phyloP scores from a whole-genome alignment of 257 asterid genomes.

The Solanum phureja region DNA sequence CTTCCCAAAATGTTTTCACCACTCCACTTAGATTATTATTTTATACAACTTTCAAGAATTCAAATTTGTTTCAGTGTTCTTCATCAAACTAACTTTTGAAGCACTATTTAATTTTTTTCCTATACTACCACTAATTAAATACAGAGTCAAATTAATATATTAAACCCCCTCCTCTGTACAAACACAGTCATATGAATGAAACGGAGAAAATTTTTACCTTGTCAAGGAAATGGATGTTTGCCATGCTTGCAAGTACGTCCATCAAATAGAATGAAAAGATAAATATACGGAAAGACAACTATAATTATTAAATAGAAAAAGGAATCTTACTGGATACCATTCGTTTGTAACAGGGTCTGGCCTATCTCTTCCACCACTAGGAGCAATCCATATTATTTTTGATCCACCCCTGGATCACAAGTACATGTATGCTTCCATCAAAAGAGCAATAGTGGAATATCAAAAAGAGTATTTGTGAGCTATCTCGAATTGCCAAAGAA shows the following conservation, averaged over 20 bases:
- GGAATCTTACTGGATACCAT: conserved; percentile 71
- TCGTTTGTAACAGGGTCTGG: conserved; percentile 80
- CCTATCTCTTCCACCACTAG: conserved; percentile 99
- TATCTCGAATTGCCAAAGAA: neutral
- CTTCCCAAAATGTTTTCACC: neutral
- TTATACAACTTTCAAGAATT: neutral
- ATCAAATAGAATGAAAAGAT: neutral
- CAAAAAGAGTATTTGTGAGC: neutral
- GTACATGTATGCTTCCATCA: neutral
- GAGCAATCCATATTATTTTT: conserved; percentile 91
- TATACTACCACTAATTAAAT: neutral
- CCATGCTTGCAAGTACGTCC: neutral
- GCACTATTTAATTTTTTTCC: neutral
- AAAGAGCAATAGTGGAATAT: neutral
- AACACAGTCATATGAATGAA: neutral
- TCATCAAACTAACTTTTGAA: neutral
- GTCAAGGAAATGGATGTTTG: neutral
- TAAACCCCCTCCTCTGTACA: neutral
- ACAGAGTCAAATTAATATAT: neutral
- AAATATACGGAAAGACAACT: neutral
- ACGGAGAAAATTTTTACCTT: neutral
- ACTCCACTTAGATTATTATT: neutral
- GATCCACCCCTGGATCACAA: conserved; percentile 71
- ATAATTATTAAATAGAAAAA: conserved; percentile 6
- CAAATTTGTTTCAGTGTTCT: neutral